A percentile compares a stretch with the other conserved stretches of the same genome.
These are phyloP conservation scores for Taphrina deformans DNA, from an alignment of 1,139 yeast genomes.

Conservation along the genomic window DNA sequence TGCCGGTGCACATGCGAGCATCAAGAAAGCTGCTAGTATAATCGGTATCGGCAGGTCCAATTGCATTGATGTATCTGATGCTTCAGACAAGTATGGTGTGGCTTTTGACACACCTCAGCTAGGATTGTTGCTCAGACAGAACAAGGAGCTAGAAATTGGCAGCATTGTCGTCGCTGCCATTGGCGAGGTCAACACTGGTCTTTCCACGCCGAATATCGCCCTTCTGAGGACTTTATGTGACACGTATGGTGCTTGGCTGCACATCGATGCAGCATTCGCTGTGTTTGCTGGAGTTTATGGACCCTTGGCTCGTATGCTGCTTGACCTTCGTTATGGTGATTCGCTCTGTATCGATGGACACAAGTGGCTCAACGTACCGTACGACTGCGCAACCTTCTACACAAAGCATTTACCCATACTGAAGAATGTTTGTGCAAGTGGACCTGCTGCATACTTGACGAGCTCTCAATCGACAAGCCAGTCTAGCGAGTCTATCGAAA, in stretches of 20 bases:
- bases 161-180: conserved; percentile 9
- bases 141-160: neutral
- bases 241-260: conserved; percentile 11
- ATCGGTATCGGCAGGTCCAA: conserved; percentile 3
- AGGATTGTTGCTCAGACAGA: neutral
- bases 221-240: neutral
- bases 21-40: conserved; percentile 2
- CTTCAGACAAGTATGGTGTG: conserved; percentile 2
- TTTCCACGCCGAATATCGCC: neutral
- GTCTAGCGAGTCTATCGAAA: neutral
- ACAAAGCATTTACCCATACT: neutral
- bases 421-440: conserved; percentile 13
- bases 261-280: conserved; percentile 16
- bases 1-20: conserved; percentile 14
- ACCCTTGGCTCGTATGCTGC: neutral
- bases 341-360: conserved; percentile 21
- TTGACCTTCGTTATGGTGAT: neutral
- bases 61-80: conserved; percentile 1
- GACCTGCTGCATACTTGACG: conserved; percentile 16
- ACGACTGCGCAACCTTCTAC: conserved; percentile 14
- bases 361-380: conserved; percentile 19
- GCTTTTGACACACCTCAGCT: neutral
- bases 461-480: neutral
- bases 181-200: conserved; percentile 18
- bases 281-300: conserved; percentile 1